A percentile compares a stretch with the other conserved stretches of the same genome.
Evolutionary conservation across 2,329 filamentous ascomycete species (phyloP).

Genomic region (Botrytis fragariae): DNA sequence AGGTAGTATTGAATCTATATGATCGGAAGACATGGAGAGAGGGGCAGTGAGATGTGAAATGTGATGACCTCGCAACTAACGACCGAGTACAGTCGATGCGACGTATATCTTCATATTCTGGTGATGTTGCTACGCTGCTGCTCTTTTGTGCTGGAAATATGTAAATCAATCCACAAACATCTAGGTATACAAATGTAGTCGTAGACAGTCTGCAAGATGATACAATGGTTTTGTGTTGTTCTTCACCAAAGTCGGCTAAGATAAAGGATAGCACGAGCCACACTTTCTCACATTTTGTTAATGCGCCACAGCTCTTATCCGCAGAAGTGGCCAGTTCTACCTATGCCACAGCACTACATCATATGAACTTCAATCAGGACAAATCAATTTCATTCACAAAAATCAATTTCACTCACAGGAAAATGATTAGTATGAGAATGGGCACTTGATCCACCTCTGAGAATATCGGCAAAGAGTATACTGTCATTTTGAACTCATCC

Average conservation of each 20-base stretch:
- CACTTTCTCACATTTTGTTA: not conserved
- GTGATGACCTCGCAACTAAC: not conserved
- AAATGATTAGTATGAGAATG: not conserved
- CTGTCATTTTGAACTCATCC: not conserved
- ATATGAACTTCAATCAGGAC: not conserved
- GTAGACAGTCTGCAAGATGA: not conserved
- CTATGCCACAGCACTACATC: not conserved
- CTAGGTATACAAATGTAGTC: no score
- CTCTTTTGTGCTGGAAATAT: not conserved
- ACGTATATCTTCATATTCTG: not conserved
- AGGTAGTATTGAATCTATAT: not conserved
- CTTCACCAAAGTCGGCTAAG: not conserved
- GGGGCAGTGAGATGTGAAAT: not conserved
- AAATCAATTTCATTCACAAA: not conserved
- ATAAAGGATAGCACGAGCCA: conserved; percentile 13
- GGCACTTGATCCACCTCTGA: not conserved
- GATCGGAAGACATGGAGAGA: not conserved
- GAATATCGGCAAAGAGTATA: not conserved
- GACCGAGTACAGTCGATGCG: not conserved
- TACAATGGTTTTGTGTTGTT: not conserved
- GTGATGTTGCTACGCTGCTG: not conserved
- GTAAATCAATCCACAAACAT: not conserved
- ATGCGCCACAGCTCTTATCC: conserved; percentile 14
- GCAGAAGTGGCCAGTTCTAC: conserved; percentile 19
- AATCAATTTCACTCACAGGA: not conserved